phyloP scores from a whole-genome alignment of 176 grass and related monocot genomes.

The Saccharum spontaneum region DNA sequence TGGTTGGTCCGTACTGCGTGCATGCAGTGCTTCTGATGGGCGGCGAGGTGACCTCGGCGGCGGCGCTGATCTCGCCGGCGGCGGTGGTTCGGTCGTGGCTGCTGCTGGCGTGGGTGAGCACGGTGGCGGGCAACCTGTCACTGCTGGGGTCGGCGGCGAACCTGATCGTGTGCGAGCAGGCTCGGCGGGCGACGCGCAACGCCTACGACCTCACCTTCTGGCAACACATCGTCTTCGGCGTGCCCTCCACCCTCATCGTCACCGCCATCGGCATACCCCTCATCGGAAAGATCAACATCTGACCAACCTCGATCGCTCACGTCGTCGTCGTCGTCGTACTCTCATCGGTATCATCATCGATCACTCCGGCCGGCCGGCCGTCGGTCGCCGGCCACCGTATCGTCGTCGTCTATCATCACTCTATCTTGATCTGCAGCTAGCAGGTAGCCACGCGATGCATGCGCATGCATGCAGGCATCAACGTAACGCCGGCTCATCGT shows the following conservation, averaged over 20 bases:
- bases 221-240: constrained; percentile 59
- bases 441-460: no score
- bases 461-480: no score
- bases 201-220: constrained; percentile 78
- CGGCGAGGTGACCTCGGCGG: constrained; percentile 45
- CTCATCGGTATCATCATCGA: no score
- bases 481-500: no score
- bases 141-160: constrained; percentile 72
- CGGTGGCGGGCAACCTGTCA: constrained; percentile 56
- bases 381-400: no score
- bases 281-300: constrained; percentile 51
- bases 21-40: constrained; percentile 57
- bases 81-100: constrained; percentile 9
- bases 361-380: no score
- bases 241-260: constrained; percentile 65
- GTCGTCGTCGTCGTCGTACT: no score
- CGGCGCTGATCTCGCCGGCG: constrained; percentile 49
- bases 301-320: no score
- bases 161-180: constrained; percentile 85
- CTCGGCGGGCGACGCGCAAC: constrained; percentile 39
- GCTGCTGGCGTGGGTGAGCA: constrained; percentile 10
- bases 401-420: no score
- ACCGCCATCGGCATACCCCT: constrained; percentile 55
- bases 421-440: no score
- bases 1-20: no score